Conservation (phyloP, 202 grass and related monocot genomes). For the Bolboschoenoplectus hybrid region DNA sequence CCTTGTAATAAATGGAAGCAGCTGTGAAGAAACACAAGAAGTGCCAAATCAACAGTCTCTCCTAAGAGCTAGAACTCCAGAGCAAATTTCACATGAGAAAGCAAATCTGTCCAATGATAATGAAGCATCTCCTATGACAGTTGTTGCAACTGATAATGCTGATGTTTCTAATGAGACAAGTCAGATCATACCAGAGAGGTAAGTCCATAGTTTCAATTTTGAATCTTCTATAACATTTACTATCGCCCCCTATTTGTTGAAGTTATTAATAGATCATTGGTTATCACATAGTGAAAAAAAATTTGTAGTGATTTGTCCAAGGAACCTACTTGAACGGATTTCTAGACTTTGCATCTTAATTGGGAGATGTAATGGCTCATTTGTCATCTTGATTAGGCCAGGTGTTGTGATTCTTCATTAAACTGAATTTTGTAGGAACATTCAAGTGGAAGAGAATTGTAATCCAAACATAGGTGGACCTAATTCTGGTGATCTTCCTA, state of each 20-base stretch:
- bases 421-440: conserved; percentile 53
- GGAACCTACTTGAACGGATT: neutral
- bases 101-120: neutral
- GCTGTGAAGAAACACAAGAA: conserved; percentile 24
- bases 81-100: conserved; percentile 14
- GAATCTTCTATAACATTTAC: conserved; percentile 25
- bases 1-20: conserved; percentile 27
- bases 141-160: conserved; percentile 28
- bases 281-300: neutral
- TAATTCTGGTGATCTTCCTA: conserved; percentile 44
- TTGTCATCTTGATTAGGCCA: conserved; percentile 31
- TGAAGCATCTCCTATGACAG: conserved; percentile 31
- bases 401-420: conserved; percentile 25
- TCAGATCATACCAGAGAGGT: conserved; percentile 40
- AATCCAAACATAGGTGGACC: conserved; percentile 27
- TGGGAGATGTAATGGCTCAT: neutral
- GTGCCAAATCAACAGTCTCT: neutral
- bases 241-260: neutral
- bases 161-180: conserved; percentile 20
- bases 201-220: conserved; percentile 30
- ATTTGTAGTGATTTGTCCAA: neutral
- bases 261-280: neutral
- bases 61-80: conserved; percentile 1
- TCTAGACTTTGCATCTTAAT: neutral
- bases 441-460: conserved; percentile 48